Conservation (phyloP, 2,329 filamentous ascomycete genomes). For the Phaeoacremonium minimum region DNA sequence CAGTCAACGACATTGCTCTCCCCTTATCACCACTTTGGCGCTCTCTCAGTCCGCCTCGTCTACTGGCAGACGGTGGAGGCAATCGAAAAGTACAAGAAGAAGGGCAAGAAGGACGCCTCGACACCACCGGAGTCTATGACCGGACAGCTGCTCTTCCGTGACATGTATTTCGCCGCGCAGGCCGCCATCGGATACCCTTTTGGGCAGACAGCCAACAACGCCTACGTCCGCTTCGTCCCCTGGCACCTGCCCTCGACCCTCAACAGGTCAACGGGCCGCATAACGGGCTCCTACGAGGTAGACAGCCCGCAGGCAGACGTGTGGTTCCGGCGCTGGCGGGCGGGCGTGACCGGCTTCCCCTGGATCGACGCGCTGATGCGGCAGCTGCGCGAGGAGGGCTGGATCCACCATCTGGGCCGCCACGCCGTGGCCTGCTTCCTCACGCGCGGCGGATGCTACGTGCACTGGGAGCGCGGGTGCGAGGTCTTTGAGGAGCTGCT, state of each 20-base stretch:
- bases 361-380: slow-evolving; percentile 81
- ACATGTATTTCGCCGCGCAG: slow-evolving; percentile 82
- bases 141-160: slow-evolving; percentile 71
- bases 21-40: slow-evolving; percentile 71
- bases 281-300: slow-evolving; percentile 59
- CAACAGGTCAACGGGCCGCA: slow-evolving; percentile 33
- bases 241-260: slow-evolving; percentile 70
- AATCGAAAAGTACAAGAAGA: slow-evolving; percentile 50
- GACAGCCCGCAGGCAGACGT: slow-evolving; percentile 58
- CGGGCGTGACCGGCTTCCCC: slow-evolving; percentile 69
- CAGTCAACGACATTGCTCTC: slow-evolving; percentile 71
- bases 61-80: slow-evolving; percentile 68
- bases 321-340: slow-evolving; percentile 66
- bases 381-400: slow-evolving; percentile 66
- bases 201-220: slow-evolving; percentile 60
- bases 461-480: slow-evolving; percentile 74
- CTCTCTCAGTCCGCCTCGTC: slow-evolving; percentile 65
- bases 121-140: slow-evolving; percentile 64
- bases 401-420: slow-evolving; percentile 75
- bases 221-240: slow-evolving; percentile 67
- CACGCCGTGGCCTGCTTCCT: slow-evolving; percentile 78
- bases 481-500: slow-evolving; percentile 76
- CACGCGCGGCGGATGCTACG: slow-evolving; percentile 73
- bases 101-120: slow-evolving; percentile 52
- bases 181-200: slow-evolving; percentile 62